Base-by-base conservation (phyloP, 106 monocot species). In the Dendrobium officinale region DNA sequence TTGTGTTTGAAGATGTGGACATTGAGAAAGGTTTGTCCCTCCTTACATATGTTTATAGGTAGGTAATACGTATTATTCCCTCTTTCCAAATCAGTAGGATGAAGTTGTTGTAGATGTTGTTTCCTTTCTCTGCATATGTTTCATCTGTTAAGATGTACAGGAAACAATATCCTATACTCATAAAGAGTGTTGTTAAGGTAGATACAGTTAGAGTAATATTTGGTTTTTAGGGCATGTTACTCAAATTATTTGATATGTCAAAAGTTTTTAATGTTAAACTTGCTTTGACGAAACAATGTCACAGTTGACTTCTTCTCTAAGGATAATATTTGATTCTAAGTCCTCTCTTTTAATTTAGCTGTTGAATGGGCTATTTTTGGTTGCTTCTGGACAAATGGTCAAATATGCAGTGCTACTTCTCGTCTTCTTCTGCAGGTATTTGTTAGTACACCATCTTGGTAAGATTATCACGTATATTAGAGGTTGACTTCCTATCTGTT, bases 401-500 rank as follows among this genome's bases (percentile, higher is more conserved):
- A 99, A 79, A 99, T 99, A 66, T 99, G 99, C 83, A 99, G 99
- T 84, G 95, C 99, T 78, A 99, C 99, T 44, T 99, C 99, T 83
- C 99, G 99, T 42, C 95, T 99, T 81, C 67, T 99, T 84, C 58
- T 99, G 31, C 99, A 99, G 80, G 99, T 99, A 86, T 95, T 87
- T 72, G 72, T 19, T 76, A 26, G 22, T 76, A 48, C 19, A 20
- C 7, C 20, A 4, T 75, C 43, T 43, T 24, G 4, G 43, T n/a
- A 26, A 49, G 48, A 49, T 27, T n/a, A 76, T 51, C 4, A 22
- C 20, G 74, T 44, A 59, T 22, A 6, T 33, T 29, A 6, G 44
- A n/a, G 18, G 55, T 42, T 54, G 17, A 27, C 18, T 43, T 42
- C 17, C 5, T 74, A 29, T 74, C 6, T 42, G 8, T 43, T 70